Conservation (phyloP, 768 basidiomycete genomes). For the Clitopilus passeckerianus region DNA sequence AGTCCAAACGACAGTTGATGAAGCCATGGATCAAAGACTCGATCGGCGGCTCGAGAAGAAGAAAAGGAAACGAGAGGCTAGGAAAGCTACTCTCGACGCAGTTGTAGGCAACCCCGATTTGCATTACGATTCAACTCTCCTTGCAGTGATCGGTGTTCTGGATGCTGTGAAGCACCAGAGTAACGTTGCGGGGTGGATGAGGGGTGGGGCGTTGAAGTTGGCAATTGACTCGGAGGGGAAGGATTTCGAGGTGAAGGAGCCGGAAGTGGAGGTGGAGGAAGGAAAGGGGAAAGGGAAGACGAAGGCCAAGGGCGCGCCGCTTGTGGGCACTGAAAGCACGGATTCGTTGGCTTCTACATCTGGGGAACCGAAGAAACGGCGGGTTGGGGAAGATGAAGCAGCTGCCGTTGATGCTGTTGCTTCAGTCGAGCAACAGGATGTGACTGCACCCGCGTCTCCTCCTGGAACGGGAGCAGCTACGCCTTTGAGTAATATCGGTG, state of each 20-base stretch:
- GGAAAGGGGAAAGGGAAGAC: background rate
- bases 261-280: background rate
- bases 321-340: too few relatives aligned
- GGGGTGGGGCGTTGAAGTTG: constrained; percentile 36
- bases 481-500: constrained; percentile 8
- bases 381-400: background rate
- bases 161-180: constrained; percentile 51
- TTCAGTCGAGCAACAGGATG: background rate
- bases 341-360: background rate
- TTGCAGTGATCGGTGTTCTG: constrained; percentile 69
- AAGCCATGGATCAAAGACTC: background rate
- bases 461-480: background rate
- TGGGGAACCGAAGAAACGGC: background rate
- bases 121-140: constrained; percentile 48
- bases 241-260: background rate
- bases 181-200: constrained; percentile 67
- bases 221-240: background rate
- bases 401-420: background rate
- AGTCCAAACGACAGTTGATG: background rate
- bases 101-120: background rate
- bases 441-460: background rate
- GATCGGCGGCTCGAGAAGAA: background rate
- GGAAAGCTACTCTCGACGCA: background rate
- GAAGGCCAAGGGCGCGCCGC: background rate
- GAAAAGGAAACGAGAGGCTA: background rate